Evolutionary conservation across 306 rosid genomes (phyloP).

Genomic region (Myrica gale): DNA sequence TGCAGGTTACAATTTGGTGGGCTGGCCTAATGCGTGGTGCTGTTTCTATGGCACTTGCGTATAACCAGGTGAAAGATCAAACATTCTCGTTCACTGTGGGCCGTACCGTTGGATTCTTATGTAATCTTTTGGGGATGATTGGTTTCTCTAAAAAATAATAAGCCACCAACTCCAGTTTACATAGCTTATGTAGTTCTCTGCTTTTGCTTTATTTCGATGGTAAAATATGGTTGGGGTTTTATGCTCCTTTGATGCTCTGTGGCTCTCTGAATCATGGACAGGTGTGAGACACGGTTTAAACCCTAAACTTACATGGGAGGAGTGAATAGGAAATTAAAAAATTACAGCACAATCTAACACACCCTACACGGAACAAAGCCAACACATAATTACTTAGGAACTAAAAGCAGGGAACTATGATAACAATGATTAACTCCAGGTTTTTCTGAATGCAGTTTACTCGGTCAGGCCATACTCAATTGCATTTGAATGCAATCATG

Average conservation of each 20-base stretch:
- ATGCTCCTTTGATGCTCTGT: not conserved
- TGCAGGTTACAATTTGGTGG: slow-evolving; percentile 95
- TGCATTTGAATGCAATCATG: slow-evolving; percentile 75
- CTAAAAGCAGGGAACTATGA: not conserved
- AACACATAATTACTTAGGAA: not conserved
- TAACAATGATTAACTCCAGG: slow-evolving; percentile 5
- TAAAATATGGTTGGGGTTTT: not conserved
- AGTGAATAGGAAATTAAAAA: too few species aligned
- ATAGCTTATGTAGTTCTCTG: not conserved
- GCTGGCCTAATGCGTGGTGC: slow-evolving; percentile 99
- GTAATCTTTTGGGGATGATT: not conserved
- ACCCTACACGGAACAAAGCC: too few species aligned
- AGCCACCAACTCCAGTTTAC: not conserved
- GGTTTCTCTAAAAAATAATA: not conserved
- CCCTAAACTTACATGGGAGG: too few species aligned
- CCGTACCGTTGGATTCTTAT: not conserved
- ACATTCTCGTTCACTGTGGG: slow-evolving; percentile 19
- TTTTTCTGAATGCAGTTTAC: slow-evolving; percentile 61
- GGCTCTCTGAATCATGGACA: not conserved
- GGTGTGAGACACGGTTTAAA: too few species aligned
- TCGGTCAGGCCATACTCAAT: slow-evolving; percentile 66
- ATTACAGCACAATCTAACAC: too few species aligned
- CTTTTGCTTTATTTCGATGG: not conserved
- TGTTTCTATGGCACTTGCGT: slow-evolving; percentile 94
- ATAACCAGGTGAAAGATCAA: slow-evolving; percentile 69